These are phyloP conservation scores for Candida ipomoeae DNA, from an alignment of 805 yeast genomes.

Conservation along the genomic window DNA sequence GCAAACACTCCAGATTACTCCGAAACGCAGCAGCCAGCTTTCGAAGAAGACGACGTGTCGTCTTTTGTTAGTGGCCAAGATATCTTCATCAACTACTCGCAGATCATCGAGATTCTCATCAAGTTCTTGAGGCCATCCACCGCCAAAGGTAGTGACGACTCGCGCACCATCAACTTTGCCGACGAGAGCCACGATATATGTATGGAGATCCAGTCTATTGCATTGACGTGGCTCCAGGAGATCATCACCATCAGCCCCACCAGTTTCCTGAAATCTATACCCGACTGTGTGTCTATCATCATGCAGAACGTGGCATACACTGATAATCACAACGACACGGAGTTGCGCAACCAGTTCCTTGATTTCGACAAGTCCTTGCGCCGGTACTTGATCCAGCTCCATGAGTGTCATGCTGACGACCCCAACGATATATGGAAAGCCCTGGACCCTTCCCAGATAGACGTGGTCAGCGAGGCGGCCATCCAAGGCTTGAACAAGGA, in stretches of 20 bases:
- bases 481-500: constrained; percentile 43
- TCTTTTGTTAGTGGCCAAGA: constrained; percentile 56
- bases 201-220: constrained; percentile 68
- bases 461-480: constrained; percentile 50
- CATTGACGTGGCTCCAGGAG: constrained; percentile 76
- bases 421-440: constrained; percentile 4
- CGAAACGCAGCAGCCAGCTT: not conserved
- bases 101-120: constrained; percentile 76
- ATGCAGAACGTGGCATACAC: constrained; percentile 40
- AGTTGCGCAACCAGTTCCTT: constrained; percentile 33
- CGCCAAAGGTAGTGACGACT: constrained; percentile 5
- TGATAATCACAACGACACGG: constrained; percentile 35
- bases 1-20: constrained; percentile 3
- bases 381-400: constrained; percentile 28
- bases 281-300: constrained; percentile 68
- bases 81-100: constrained; percentile 72
- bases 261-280: constrained; percentile 68
- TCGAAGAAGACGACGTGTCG: constrained; percentile 23
- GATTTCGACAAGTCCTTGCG: constrained; percentile 34
- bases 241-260: constrained; percentile 70
- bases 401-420: constrained; percentile 19
- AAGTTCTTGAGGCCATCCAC: constrained; percentile 55
- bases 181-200: constrained; percentile 37
- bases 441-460: constrained; percentile 6
- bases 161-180: constrained; percentile 20